Base-by-base conservation (phyloP, 2,329 filamentous ascomycete genomes). In the Zymoseptoria passerinii region DNA sequence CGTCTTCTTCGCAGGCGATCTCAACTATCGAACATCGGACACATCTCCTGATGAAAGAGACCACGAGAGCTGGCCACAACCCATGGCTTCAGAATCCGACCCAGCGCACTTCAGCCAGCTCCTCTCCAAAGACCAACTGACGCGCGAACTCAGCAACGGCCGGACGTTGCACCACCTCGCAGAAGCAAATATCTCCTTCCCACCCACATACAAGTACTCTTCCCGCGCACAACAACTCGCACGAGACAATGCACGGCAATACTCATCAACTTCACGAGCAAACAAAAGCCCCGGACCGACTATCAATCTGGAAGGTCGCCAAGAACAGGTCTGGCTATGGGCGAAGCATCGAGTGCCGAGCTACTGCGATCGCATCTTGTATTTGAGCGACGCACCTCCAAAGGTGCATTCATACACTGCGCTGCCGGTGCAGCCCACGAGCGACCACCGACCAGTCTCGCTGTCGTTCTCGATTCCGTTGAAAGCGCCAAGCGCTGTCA, bases 341-440 rank as follows among this genome's bases (percentile, higher is more conserved):
- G 89, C 91, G 7, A 78, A 79, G 58, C 89, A 95, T 71, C 85
- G 94, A 51, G 95, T 89, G 81, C 92, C 94, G 1, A 86, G 87
- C 68, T 97, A 92, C 94, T 96, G 91, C 68, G 94, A 97, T 73
- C 84, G 94, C 3, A 86, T 97, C 19, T 77, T 97, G 19, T 97
- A 85, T 72, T 78, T 92, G 2, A 67, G 69, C 1, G 44, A 60
- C 16, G 59, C 64, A 10, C 64, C 70, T 8, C 65, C 75, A 81
- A 73, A 76, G 23, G 78, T 84, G 2, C 74, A 81, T 28, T 76
- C 73, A 23, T 97, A 97, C 72, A 80, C 84, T 16, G 83, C 88
- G 16, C 78, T 97, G 28, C 90, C 92, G 1, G 76, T 95, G 1
- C 82, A 95, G 61, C 79, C 83, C n/a, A 89, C 86, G 8, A 94